Percentiles rank a stretch among this genome's conserved stretches.
phyloP scores from a whole-genome alignment of 129 eudicot genomes.

The Cynara cardunculus region DNA sequence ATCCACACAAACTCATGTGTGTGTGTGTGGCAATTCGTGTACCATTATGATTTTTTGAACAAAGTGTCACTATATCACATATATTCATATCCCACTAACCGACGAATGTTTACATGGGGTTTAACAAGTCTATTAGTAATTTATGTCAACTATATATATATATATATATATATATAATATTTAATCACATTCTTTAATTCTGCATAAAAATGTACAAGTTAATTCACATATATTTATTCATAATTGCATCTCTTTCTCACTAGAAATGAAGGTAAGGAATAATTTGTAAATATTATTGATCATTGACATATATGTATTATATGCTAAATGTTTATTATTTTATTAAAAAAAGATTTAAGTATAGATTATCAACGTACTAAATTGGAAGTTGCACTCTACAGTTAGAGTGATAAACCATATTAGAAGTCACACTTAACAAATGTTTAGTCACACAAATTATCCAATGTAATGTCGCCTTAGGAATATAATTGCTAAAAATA shows the following conservation, averaged over 20 bases:
- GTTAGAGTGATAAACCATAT: too few relatives aligned
- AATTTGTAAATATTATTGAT: too few relatives aligned
- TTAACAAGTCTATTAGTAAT: background rate
- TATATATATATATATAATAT: background rate
- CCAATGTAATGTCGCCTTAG: too few relatives aligned
- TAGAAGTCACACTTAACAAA: too few relatives aligned
- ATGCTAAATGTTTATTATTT: too few relatives aligned
- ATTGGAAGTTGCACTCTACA: too few relatives aligned
- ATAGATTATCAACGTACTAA: too few relatives aligned
- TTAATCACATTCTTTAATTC: too few relatives aligned
- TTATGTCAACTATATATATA: background rate
- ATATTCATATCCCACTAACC: constrained; percentile 24
- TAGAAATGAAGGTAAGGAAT: too few relatives aligned
- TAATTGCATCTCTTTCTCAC: background rate
- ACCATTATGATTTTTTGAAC: constrained; percentile 32
- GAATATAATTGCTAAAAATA: too few relatives aligned
- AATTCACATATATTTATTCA: background rate
- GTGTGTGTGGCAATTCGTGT: constrained; percentile 33
- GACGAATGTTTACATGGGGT: constrained; percentile 15
- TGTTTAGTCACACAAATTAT: too few relatives aligned
- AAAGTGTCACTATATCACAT: constrained; percentile 24
- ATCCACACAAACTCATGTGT: constrained; percentile 31
- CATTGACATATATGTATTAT: too few relatives aligned
- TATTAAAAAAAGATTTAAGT: background rate
- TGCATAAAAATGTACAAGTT: background rate